Evolutionary conservation across 306 rosid species (phyloP).

Genomic region (Cucurbita moschata): DNA sequence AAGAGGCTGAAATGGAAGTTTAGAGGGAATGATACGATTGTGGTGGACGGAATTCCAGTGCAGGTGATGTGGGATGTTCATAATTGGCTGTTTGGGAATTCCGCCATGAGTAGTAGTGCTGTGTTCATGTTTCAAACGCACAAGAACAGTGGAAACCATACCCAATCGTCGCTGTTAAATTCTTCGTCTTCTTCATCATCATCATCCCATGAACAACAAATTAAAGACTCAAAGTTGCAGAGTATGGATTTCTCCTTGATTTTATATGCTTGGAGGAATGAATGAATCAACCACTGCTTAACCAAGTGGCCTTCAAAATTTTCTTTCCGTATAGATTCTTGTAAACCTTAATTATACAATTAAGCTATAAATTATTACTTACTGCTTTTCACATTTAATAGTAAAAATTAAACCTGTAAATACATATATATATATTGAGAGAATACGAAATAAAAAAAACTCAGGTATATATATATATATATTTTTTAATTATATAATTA

Average conservation of each 20-base stretch:
- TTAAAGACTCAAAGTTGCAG: constrained; percentile 39
- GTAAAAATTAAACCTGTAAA: no score
- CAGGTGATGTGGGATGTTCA: constrained; percentile 91
- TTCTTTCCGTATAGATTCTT: no score
- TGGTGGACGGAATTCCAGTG: constrained; percentile 65
- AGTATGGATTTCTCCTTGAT: constrained; percentile 65
- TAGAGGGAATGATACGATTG: constrained; percentile 59
- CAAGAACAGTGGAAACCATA: constrained; percentile 26
- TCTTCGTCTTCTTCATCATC: constrained; percentile 28
- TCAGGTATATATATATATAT: no score
- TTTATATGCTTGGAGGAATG: constrained; percentile 82
- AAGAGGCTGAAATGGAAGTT: constrained; percentile 81
- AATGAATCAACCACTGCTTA: constrained; percentile 4
- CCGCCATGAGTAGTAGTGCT: constrained; percentile 49
- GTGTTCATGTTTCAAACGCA: constrained; percentile 82
- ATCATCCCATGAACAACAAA: constrained; percentile 32
- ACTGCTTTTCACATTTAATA: no score
- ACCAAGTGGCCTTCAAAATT: no score
- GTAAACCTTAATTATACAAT: no score
- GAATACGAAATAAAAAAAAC: no score
- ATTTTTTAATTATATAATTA: no score
- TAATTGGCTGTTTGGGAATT: constrained; percentile 73
- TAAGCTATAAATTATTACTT: no score
- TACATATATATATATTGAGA: no score
- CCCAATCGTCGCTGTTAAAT: constrained; percentile 11